Conservation (phyloP, 768 basidiomycete species). For the Kwoniella newhampshirensis region DNA sequence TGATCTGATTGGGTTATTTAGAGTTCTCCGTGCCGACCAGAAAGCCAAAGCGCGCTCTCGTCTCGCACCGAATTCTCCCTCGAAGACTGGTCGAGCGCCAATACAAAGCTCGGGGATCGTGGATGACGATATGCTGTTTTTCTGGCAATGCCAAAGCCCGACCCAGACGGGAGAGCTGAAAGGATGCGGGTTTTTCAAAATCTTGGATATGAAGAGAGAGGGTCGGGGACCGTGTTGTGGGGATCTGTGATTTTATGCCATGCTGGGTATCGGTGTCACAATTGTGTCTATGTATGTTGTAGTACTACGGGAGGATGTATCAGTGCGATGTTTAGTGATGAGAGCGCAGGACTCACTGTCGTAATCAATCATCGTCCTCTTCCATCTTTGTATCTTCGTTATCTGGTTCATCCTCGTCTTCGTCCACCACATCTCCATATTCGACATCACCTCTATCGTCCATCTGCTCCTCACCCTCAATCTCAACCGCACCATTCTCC, state of each 20-base stretch:
- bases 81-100: neutral
- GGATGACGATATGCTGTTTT: conserved; percentile 45
- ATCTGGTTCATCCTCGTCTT: conserved; percentile 45
- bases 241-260: conserved; percentile 13
- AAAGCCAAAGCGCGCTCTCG: conserved; percentile 46
- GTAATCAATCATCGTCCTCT: conserved; percentile 12
- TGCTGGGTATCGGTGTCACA: conserved; percentile 10
- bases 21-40: conserved; percentile 52
- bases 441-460: conserved; percentile 46
- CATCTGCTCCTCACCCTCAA: conserved; percentile 36
- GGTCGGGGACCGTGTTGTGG: conserved; percentile 48
- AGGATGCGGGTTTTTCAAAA: conserved; percentile 52
- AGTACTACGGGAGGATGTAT: neutral
- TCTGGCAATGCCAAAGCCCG: conserved; percentile 52
- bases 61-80: conserved; percentile 2
- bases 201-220: conserved; percentile 48
- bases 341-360: neutral
- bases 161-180: conserved; percentile 46
- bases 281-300: conserved; percentile 8
- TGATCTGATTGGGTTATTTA: conserved; percentile 2
- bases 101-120: conserved; percentile 6
- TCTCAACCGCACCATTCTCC: conserved; percentile 35
- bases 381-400: conserved; percentile 24
- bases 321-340: neutral
- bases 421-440: conserved; percentile 37